phyloP scores from a whole-genome alignment of 805 yeast species.

The Starmerella davenportii region DNA sequence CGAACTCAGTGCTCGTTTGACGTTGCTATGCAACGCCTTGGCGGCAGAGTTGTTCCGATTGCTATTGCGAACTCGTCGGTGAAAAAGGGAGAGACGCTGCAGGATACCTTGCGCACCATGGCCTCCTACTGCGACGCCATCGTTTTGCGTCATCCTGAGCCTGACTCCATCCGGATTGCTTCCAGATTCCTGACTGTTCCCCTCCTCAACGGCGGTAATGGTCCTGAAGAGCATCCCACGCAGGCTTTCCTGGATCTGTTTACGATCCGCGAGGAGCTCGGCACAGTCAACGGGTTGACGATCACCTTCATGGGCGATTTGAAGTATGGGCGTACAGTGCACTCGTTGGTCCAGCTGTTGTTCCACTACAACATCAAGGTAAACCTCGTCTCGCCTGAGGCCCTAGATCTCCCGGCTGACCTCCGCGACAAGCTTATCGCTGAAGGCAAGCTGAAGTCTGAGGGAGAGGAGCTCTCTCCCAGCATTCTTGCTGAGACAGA shows the following conservation, averaged over 20 bases:
- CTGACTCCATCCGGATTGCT: slow-evolving; percentile 80
- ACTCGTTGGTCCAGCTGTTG: slow-evolving; percentile 78
- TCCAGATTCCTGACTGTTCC: slow-evolving; percentile 96
- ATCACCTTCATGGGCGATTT: slow-evolving; percentile 98
- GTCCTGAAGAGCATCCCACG: slow-evolving; percentile 95
- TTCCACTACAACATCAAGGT: slow-evolving; percentile 84
- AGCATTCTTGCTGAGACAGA: slow-evolving; percentile 80
- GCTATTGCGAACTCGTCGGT: slow-evolving; percentile 80
- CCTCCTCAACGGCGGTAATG: slow-evolving; percentile 94
- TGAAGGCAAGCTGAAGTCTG: slow-evolving; percentile 53
- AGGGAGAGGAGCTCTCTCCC: slow-evolving; percentile 60
- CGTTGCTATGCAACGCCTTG: slow-evolving; percentile 98
- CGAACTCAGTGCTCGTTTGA: slow-evolving; percentile 93
- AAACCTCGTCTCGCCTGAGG: slow-evolving; percentile 81
- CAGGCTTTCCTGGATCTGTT: slow-evolving; percentile 94
- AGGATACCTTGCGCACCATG: slow-evolving; percentile 86
- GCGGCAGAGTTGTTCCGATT: slow-evolving; percentile 89
- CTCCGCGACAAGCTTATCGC: slow-evolving; percentile 47
- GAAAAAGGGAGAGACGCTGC: slow-evolving; percentile 93
- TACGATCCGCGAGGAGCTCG: slow-evolving; percentile 96
- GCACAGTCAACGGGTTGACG: slow-evolving; percentile 94
- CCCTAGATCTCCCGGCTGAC: slow-evolving; percentile 63
- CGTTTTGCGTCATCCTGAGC: slow-evolving; percentile 90
- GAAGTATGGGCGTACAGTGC: slow-evolving; percentile 96
- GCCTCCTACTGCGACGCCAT: slow-evolving; percentile 94